Evolutionary conservation across 352 stramenopile genomes (phyloP).

Genomic region (Hyaloperonospora arabidopsidis): DNA sequence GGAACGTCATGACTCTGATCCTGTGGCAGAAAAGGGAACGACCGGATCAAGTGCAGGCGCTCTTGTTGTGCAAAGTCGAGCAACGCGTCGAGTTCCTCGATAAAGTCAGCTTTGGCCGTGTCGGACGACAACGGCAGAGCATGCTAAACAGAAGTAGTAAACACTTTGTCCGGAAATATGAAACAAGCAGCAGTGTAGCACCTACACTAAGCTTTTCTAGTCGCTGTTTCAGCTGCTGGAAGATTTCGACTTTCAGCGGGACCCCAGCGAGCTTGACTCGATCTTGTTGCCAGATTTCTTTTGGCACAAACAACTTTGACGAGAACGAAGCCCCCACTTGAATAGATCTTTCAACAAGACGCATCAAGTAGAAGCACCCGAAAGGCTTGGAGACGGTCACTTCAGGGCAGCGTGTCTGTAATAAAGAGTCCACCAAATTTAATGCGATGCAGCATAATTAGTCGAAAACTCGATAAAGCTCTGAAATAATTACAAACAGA

Average conservation of each 20-base stretch:
- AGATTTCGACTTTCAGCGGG: conserved; percentile 51
- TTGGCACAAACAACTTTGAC: conserved; percentile 62
- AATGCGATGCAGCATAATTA: too few species aligned
- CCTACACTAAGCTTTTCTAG: conserved; percentile 63
- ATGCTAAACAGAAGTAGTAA: conserved; percentile 33
- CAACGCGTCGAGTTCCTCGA: conserved; percentile 47
- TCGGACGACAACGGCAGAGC: conserved; percentile 43
- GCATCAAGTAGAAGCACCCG: conserved; percentile 72
- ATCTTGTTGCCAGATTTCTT: conserved; percentile 78
- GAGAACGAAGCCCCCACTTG: conserved; percentile 66
- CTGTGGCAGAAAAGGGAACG: conserved; percentile 51
- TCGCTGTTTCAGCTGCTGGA: conserved; percentile 58
- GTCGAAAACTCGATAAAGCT: not conserved
- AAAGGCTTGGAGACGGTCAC: conserved; percentile 46
- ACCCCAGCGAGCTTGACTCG: conserved; percentile 53
- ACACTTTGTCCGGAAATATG: not conserved
- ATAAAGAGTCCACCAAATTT: too few species aligned
- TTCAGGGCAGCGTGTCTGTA: conserved; percentile 53
- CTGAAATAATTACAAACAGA: conserved; percentile 9
- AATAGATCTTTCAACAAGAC: conserved; percentile 74
- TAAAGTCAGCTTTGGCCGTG: conserved; percentile 38
- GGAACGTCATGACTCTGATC: conserved; percentile 13
- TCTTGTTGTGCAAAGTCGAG: conserved; percentile 41
- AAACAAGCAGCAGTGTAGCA: not conserved
- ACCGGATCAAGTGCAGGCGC: conserved; percentile 42